Evolutionary conservation across 2,329 filamentous ascomycete species (phyloP).

Genomic region (Ceratocystis huliohia): DNA sequence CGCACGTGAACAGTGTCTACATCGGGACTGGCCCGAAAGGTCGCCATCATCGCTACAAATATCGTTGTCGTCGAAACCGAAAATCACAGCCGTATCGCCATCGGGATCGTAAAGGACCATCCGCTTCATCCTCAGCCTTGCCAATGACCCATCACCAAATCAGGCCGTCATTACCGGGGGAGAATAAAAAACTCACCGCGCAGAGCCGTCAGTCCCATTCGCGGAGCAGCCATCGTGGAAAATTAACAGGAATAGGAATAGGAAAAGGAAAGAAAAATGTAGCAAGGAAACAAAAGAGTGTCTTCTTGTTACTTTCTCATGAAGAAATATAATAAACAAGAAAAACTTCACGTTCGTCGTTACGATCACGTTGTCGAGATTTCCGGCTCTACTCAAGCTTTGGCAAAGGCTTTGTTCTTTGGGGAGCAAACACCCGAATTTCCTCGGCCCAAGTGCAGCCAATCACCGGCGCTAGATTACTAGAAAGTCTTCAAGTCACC

Average conservation of each 20-base stretch:
- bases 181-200: conserved; percentile 33
- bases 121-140: neutral
- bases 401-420: conserved; percentile 19
- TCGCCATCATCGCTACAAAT: neutral
- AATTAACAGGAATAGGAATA: neutral
- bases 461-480: conserved; percentile 20
- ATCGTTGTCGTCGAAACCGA: neutral
- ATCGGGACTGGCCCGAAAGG: neutral
- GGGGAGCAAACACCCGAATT: conserved; percentile 6
- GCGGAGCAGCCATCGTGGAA: conserved; percentile 42
- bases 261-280: neutral
- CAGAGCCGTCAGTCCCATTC: conserved; percentile 46
- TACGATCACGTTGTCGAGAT: conserved; percentile 2
- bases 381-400: conserved; percentile 8
- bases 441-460: conserved; percentile 19
- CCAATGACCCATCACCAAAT: neutral
- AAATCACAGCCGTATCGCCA: neutral
- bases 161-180: neutral
- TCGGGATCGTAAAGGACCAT: neutral
- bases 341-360: conserved; percentile 3
- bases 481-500: conserved; percentile 7
- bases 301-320: too few species aligned
- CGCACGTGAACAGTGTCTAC: neutral
- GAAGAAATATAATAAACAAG: conserved; percentile 1
- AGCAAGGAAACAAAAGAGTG: neutral